Base-by-base conservation (phyloP, 345 rosid genomes). In the Carallia brachiata region DNA sequence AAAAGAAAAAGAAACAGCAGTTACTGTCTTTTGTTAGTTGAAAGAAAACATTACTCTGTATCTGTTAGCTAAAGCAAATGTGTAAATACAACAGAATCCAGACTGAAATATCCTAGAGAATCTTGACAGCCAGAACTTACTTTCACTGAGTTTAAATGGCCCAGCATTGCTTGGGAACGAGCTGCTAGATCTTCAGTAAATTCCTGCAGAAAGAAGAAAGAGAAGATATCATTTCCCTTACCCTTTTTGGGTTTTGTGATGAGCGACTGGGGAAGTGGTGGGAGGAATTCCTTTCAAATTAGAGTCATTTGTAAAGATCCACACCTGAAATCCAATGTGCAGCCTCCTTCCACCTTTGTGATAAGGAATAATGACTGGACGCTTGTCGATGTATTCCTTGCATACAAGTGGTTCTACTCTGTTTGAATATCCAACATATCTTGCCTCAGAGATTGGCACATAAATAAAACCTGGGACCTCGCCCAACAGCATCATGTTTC, bases 381-480 rank as follows among this genome's bases (percentile, higher is more conserved):
- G 90, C 69, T 76, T 84, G 63, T 60, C 52, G 62, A 84, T 57
- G 75, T 78, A 86, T 69, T 90, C 97, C 78, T 90, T 89, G 77
- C 99, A 95, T 60, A 95, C 94, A 63, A 95, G 91, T 59, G 99
- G 99, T 73, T 95, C 99, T 63, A 90, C 60, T 85, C 98, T 92
- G 90, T 56, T 69, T 23, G 60, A 77, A 64, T 74, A 65, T 58
- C 13, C 62, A 62, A 70, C 62, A 71, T 36, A 58, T 61, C 18
- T 68, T 73, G 50, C 12, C 50, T 44, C 12, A 44, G 16, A 44
- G 50, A 9, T 44, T 12, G 50, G 17, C 50, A 44, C 12, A 44
- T 10, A 44, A 44, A 44, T 44, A 44, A 12, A 44, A 44, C 50
- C 17, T 44, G 3, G 16, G 50, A 12, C 50, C 50, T 44, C 4